phyloP scores from a whole-genome alignment of 2,329 filamentous ascomycete genomes.

The Corinectria fuckeliana region DNA sequence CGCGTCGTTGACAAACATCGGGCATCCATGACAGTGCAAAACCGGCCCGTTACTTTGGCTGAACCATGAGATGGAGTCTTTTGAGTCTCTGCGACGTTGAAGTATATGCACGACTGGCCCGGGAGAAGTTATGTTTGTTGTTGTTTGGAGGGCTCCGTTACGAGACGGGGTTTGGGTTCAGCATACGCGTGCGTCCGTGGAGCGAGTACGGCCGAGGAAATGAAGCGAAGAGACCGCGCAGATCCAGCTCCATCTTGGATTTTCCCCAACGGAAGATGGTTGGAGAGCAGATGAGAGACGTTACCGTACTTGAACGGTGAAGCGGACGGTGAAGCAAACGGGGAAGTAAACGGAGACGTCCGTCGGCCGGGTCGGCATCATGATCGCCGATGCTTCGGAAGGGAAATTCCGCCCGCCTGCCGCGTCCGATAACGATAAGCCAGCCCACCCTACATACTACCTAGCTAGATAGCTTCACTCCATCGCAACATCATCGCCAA shows the following conservation, averaged over 20 bases:
- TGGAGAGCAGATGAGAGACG: neutral
- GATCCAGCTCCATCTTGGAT: no score
- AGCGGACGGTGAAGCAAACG: neutral
- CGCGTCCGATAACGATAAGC: slow-evolving; percentile 9
- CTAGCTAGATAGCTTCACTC: neutral
- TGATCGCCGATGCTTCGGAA: slow-evolving; percentile 12
- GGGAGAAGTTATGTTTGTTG: neutral
- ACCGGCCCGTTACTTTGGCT: neutral
- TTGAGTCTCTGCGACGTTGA: neutral
- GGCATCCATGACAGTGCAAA: neutral
- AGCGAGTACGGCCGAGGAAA: neutral
- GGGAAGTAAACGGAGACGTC: neutral
- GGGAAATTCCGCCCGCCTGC: neutral
- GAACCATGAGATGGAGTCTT: neutral
- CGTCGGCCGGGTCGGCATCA: neutral
- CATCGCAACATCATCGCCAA: neutral
- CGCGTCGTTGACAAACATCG: neutral
- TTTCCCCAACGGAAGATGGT: neutral
- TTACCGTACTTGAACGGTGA: neutral
- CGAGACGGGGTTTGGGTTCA: neutral
- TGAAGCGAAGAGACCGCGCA: no score
- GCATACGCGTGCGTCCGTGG: neutral
- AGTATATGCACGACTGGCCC: neutral
- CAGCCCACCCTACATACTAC: neutral
- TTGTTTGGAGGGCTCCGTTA: neutral